These are phyloP conservation scores for Yamadazyma dendronema DNA, from an alignment of 1,139 yeast species.

Conservation along the genomic window DNA sequence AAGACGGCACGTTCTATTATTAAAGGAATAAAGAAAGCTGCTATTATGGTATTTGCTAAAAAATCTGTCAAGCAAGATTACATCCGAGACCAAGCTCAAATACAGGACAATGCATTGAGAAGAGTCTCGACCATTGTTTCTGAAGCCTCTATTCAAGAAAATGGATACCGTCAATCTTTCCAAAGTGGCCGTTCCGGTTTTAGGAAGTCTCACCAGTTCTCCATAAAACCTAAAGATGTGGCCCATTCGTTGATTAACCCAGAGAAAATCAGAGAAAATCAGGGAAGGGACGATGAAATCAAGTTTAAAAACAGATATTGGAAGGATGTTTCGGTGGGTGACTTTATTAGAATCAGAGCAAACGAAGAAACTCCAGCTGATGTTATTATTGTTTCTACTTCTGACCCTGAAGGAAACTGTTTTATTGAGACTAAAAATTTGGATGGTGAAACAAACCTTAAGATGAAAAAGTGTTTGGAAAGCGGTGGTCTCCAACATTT, in stretches of 20 bases:
- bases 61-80: constrained; percentile 27
- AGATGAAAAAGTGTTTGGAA: constrained; percentile 71
- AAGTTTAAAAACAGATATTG: constrained; percentile 69
- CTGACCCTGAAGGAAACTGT: constrained; percentile 88
- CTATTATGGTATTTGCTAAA: constrained; percentile 29
- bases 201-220: constrained; percentile 16
- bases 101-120: constrained; percentile 30
- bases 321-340: constrained; percentile 91
- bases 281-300: constrained; percentile 14
- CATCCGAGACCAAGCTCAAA: constrained; percentile 25
- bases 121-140: constrained; percentile 43
- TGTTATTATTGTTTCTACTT: constrained; percentile 71
- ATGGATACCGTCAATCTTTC: constrained; percentile 10
- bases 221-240: constrained; percentile 17
- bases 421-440: constrained; percentile 91
- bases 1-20: constrained; percentile 17
- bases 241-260: constrained; percentile 36
- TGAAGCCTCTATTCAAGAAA: constrained; percentile 18
- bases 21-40: constrained; percentile 22
- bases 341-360: constrained; percentile 75
- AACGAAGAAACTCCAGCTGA: constrained; percentile 97
- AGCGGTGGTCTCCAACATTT: constrained; percentile 59
- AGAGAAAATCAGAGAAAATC: constrained; percentile 13
- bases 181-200: constrained; percentile 9
- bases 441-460: constrained; percentile 95